Percentiles rank a stretch among this genome's conserved stretches.
Evolutionary conservation across 116 monocot species (phyloP).

Genomic region (Papilionanthe hybrid): DNA sequence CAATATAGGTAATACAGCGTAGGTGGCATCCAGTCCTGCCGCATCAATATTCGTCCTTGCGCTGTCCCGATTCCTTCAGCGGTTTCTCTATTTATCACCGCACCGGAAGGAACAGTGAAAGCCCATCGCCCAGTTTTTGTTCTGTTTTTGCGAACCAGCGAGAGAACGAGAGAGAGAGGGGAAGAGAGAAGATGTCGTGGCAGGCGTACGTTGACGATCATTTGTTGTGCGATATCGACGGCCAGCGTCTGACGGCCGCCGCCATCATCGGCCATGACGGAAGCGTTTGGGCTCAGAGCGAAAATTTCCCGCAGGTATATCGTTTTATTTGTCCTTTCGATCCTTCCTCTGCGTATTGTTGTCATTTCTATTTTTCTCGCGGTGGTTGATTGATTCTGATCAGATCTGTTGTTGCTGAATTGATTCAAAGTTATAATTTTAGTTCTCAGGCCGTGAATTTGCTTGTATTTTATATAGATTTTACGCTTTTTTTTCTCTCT

Average conservation of each 20-base stretch:
- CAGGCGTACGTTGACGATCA: constrained; percentile 59
- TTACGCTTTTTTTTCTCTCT: background rate
- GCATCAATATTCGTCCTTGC: background rate
- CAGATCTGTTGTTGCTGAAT: constrained; percentile 4
- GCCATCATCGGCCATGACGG: constrained; percentile 59
- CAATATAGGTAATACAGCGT: constrained; percentile 1
- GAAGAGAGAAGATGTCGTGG: constrained; percentile 44
- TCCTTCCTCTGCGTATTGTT: background rate
- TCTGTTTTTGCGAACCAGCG: background rate
- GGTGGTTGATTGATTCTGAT: background rate
- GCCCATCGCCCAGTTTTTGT: background rate
- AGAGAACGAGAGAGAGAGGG: background rate
- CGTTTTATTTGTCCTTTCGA: background rate
- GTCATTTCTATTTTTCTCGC: background rate
- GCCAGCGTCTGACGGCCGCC: constrained; percentile 42
- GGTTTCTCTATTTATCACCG: background rate
- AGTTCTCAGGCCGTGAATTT: background rate
- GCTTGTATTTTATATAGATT: background rate
- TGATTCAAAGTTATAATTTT: background rate
- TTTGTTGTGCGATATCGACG: constrained; percentile 56
- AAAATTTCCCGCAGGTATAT: constrained; percentile 37
- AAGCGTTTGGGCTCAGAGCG: constrained; percentile 57
- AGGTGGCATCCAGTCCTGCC: background rate
- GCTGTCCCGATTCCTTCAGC: background rate
- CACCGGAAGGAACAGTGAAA: background rate